Percentiles rank a stretch among this genome's conserved stretches.
These are phyloP conservation scores for Phytophthora rubi DNA, from an alignment of 352 stramenopile genomes.

Conservation along the genomic window DNA sequence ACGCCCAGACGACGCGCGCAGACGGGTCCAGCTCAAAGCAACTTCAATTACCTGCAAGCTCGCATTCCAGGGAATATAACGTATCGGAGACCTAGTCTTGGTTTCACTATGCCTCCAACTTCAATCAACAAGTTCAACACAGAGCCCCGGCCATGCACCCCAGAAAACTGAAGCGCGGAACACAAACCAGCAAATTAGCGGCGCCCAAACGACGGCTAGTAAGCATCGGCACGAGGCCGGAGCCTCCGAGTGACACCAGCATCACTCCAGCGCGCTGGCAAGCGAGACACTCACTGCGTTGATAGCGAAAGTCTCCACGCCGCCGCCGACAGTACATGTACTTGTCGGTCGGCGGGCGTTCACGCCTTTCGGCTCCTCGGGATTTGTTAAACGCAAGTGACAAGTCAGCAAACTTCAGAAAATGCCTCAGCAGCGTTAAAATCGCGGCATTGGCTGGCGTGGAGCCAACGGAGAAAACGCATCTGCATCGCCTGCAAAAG, in stretches of 20 bases:
- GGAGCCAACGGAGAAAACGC: too few relatives aligned
- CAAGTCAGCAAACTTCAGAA: constrained; percentile 37
- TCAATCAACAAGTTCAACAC: constrained; percentile 42
- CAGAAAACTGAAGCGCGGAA: constrained; percentile 39
- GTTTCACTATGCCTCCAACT: constrained; percentile 6
- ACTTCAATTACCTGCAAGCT: constrained; percentile 21
- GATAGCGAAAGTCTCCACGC: too few relatives aligned
- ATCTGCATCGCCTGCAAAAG: too few relatives aligned
- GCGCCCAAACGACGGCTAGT: not conserved
- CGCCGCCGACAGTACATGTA: too few relatives aligned
- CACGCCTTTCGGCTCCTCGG: constrained; percentile 5
- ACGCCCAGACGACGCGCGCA: constrained; percentile 18
- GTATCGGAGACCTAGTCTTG: too few relatives aligned
- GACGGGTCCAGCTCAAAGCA: constrained; percentile 10
- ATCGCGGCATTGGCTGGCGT: not conserved
- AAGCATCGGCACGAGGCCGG: too few relatives aligned
- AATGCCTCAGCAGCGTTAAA: constrained; percentile 1
- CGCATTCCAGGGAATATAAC: too few relatives aligned
- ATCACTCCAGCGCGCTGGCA: too few relatives aligned
- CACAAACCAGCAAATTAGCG: constrained; percentile 2
- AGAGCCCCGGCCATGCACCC: constrained; percentile 10
- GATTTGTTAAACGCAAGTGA: constrained; percentile 35
- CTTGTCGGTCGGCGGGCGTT: constrained; percentile 7
- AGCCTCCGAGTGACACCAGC: too few relatives aligned
- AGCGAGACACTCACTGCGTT: too few relatives aligned